Conservation (phyloP, 257 asterid species). For the Linderniella brevidens region DNA sequence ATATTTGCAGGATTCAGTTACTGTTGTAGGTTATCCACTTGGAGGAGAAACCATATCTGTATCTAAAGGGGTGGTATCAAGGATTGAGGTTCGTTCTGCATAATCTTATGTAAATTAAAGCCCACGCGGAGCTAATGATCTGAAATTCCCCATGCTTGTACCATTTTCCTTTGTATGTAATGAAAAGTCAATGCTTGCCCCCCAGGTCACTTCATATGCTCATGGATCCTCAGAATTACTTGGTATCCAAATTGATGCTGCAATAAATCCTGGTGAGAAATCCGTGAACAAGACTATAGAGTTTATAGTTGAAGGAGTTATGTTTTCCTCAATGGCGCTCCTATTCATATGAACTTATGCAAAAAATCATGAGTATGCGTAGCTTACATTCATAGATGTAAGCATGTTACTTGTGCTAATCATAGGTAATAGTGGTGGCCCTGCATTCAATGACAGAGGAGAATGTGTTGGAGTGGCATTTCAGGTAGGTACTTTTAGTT, state of each 20-base stretch:
- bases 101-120: too few relatives aligned
- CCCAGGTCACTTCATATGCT: slow-evolving; percentile 93
- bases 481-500: slow-evolving; percentile 39
- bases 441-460: slow-evolving; percentile 90
- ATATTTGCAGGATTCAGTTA: slow-evolving; percentile 66
- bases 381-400: not conserved
- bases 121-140: too few relatives aligned
- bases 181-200: slow-evolving; percentile 12
- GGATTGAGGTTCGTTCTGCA: slow-evolving; percentile 66
- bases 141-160: not conserved
- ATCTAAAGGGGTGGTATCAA: slow-evolving; percentile 91
- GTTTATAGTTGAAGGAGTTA: too few relatives aligned
- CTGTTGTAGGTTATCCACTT: slow-evolving; percentile 96
- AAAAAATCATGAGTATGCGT: not conserved
- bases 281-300: not conserved
- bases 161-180: slow-evolving; percentile 2
- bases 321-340: too few relatives aligned
- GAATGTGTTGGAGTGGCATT: slow-evolving; percentile 98
- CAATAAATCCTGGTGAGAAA: slow-evolving; percentile 81
- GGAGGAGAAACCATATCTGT: slow-evolving; percentile 99
- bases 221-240: slow-evolving; percentile 91
- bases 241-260: slow-evolving; percentile 99
- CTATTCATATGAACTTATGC: too few relatives aligned
- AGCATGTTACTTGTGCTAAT: not conserved
- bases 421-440: slow-evolving; percentile 98